Conservation (phyloP, 257 asterid species). For the Capsicum rhomboideum region DNA sequence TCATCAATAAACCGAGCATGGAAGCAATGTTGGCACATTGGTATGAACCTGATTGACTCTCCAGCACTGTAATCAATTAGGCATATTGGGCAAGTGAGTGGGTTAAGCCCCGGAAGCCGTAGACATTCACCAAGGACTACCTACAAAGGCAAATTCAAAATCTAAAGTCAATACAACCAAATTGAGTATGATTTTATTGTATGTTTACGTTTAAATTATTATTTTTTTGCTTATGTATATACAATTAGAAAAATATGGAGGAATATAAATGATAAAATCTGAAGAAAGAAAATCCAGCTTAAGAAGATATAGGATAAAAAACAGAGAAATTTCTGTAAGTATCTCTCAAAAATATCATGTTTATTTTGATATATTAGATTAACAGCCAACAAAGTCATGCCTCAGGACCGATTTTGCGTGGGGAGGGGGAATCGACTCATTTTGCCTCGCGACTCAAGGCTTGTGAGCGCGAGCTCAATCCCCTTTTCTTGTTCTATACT, state of each 20-base stretch:
- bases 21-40: conserved; percentile 30
- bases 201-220: neutral
- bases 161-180: neutral
- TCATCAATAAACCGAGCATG: conserved; percentile 27
- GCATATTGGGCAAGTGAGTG: conserved; percentile 26
- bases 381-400: no score
- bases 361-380: no score
- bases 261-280: neutral
- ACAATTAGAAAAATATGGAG: neutral
- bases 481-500: neutral
- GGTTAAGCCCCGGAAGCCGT: conserved; percentile 6
- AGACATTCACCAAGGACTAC: conserved; percentile 13
- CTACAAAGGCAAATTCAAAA: neutral
- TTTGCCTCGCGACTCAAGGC: neutral
- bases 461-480: neutral
- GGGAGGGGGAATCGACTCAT: neutral
- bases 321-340: no score
- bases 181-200: neutral
- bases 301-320: no score
- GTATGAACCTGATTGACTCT: conserved; percentile 28
- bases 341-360: no score
- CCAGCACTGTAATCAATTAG: conserved; percentile 23
- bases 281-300: neutral
- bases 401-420: no score
- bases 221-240: neutral